These are phyloP conservation scores for Mrakia blollopis DNA, from an alignment of 768 basidiomycete species.

Conservation along the genomic window DNA sequence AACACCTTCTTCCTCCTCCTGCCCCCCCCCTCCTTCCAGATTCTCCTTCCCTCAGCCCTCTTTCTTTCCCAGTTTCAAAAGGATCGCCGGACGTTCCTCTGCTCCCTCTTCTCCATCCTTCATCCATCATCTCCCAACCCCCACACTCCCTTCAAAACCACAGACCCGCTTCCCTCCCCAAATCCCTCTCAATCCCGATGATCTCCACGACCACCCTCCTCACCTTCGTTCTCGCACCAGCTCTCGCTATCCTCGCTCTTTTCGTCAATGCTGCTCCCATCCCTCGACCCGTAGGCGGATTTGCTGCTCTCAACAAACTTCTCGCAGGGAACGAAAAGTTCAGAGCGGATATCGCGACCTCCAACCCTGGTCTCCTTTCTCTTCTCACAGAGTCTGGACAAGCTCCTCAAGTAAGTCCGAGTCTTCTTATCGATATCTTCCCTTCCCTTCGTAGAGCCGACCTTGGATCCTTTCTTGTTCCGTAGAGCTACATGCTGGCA, in stretches of 20 bases:
- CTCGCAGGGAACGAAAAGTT: constrained; percentile 11
- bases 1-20: too few species aligned
- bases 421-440: too few species aligned
- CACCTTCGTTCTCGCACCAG: not conserved
- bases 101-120: too few species aligned
- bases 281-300: not conserved
- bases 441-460: not conserved
- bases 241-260: not conserved
- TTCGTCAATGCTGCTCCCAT: not conserved
- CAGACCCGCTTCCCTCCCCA: not conserved
- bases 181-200: not conserved
- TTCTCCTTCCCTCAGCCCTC: too few species aligned
- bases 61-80: too few species aligned
- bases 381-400: not conserved
- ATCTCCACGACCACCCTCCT: not conserved
- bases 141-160: too few species aligned
- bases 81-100: too few species aligned
- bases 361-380: not conserved
- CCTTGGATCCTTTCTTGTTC: not conserved
- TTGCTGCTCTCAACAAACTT: not conserved
- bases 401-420: not conserved
- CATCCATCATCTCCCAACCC: too few species aligned
- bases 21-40: too few species aligned
- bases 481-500: not conserved
- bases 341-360: not conserved